Conservation (phyloP, 805 yeast genomes). For the Saccharomycopsis javanensis region DNA sequence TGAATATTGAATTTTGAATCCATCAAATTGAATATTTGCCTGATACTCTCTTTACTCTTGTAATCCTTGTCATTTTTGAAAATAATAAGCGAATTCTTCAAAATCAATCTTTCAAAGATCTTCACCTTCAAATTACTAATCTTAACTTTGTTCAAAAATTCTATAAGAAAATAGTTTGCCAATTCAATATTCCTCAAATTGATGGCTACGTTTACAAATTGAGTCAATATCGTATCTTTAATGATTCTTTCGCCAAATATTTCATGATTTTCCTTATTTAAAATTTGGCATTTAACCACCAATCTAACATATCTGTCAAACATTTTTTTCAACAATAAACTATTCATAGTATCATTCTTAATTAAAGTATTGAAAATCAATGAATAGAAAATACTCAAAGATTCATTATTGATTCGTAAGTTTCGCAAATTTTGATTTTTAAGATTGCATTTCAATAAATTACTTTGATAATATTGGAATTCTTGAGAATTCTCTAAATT, state of each 20-base stretch:
- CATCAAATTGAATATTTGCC: constrained; percentile 8
- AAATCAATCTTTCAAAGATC: constrained; percentile 8
- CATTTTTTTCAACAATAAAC: background rate
- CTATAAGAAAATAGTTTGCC: constrained; percentile 7
- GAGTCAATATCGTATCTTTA: constrained; percentile 4
- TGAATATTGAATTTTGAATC: constrained; percentile 8
- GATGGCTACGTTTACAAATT: constrained; percentile 6
- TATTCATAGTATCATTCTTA: background rate
- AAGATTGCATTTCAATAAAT: constrained; percentile 5
- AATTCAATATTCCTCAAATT: background rate
- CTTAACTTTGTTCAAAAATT: constrained; percentile 7
- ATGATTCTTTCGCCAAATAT: background rate
- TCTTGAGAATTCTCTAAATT: constrained; percentile 9
- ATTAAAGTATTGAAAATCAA: constrained; percentile 3
- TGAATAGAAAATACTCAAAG: constrained; percentile 12
- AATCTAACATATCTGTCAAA: constrained; percentile 8
- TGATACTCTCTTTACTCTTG: background rate
- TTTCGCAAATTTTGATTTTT: constrained; percentile 5
- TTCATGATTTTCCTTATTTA: background rate
- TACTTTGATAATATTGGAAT: constrained; percentile 4
- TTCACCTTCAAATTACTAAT: background rate
- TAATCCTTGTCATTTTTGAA: background rate
- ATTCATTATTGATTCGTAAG: constrained; percentile 3
- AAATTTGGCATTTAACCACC: constrained; percentile 4
- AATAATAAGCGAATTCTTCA: background rate